These are phyloP conservation scores for Kregervanrija fluxuum DNA, from an alignment of 805 yeast genomes.

Conservation along the genomic window DNA sequence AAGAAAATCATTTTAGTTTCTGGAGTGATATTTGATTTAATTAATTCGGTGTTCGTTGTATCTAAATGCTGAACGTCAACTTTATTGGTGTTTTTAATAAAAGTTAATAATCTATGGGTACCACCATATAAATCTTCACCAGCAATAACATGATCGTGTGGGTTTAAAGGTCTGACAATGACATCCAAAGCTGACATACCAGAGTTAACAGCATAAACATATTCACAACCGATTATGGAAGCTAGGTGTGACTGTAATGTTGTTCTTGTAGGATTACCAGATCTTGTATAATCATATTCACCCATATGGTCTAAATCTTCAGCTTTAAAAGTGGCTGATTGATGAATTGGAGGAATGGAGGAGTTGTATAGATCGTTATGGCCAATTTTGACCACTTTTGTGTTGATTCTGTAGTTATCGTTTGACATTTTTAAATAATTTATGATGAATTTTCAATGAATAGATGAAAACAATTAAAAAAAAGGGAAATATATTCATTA, in stretches of 20 bases:
- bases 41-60: slow-evolving; percentile 63
- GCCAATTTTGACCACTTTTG: slow-evolving; percentile 59
- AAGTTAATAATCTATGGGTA: slow-evolving; percentile 76
- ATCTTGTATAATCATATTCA: slow-evolving; percentile 78
- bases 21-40: slow-evolving; percentile 46
- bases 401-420: slow-evolving; percentile 26
- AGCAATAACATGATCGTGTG: slow-evolving; percentile 88
- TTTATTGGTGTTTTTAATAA: slow-evolving; percentile 54
- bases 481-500: not conserved
- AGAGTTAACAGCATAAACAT: slow-evolving; percentile 74
- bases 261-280: slow-evolving; percentile 91
- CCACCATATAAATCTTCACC: slow-evolving; percentile 97
- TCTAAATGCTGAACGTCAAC: slow-evolving; percentile 70
- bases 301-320: slow-evolving; percentile 67
- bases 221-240: slow-evolving; percentile 68
- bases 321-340: slow-evolving; percentile 92
- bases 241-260: slow-evolving; percentile 71
- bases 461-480: not conserved
- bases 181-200: slow-evolving; percentile 89
- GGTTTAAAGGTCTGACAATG: slow-evolving; percentile 66
- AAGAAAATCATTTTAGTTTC: slow-evolving; percentile 73
- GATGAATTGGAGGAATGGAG: slow-evolving; percentile 83
- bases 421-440: not conserved
- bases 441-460: not conserved
- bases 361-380: slow-evolving; percentile 68